phyloP scores from a whole-genome alignment of 2,329 filamentous ascomycete species.

The Raffaelea arxii region DNA sequence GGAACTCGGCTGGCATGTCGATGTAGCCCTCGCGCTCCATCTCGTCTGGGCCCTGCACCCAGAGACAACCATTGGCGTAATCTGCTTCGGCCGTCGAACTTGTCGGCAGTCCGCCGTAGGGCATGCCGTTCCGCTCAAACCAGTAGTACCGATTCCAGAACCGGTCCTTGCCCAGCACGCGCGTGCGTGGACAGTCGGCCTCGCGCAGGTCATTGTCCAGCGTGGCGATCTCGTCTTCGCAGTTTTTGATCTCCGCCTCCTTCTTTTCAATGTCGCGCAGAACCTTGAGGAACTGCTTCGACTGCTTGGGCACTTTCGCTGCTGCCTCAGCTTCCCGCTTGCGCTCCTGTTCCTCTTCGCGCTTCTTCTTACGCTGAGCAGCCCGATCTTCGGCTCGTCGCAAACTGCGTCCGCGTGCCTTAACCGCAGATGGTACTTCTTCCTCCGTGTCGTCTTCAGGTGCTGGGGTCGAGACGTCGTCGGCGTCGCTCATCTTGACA shows the following conservation, averaged over 20 bases:
- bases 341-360: slow-evolving; percentile 56
- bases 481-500: slow-evolving; percentile 50
- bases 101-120: slow-evolving; percentile 75
- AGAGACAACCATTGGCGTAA: slow-evolving; percentile 91
- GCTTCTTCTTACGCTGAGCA: slow-evolving; percentile 68
- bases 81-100: slow-evolving; percentile 80
- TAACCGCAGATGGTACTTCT: slow-evolving; percentile 49
- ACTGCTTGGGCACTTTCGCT: slow-evolving; percentile 63
- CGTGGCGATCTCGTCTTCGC: slow-evolving; percentile 74
- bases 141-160: slow-evolving; percentile 99
- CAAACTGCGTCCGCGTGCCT: slow-evolving; percentile 42
- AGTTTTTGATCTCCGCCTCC: slow-evolving; percentile 67
- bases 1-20: slow-evolving; percentile 60
- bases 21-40: slow-evolving; percentile 81
- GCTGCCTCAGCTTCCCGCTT: slow-evolving; percentile 57
- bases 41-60: slow-evolving; percentile 91
- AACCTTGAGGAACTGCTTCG: slow-evolving; percentile 81
- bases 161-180: slow-evolving; percentile 82
- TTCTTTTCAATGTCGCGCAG: slow-evolving; percentile 84
- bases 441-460: slow-evolving; percentile 56
- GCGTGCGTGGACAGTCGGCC: slow-evolving; percentile 83
- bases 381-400: slow-evolving; percentile 58
- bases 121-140: slow-evolving; percentile 99
- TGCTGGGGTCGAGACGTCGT: slow-evolving; percentile 48
- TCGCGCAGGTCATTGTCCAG: slow-evolving; percentile 90